phyloP scores from a whole-genome alignment of 2,329 filamentous ascomycete species.

The Penicillium sp. region DNA sequence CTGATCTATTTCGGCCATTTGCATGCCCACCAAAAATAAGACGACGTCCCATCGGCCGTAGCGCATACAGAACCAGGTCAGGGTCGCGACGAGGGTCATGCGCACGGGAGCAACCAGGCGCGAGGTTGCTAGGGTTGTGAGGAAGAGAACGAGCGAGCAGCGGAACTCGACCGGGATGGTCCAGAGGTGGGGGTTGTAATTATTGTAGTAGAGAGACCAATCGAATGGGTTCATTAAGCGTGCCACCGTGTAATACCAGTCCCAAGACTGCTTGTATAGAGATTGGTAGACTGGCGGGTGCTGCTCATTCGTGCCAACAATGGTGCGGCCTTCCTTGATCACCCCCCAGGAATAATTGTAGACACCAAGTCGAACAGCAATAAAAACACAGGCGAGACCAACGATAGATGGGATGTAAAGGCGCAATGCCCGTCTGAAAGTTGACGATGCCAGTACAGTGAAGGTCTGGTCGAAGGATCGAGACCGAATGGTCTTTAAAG shows the following conservation, averaged over 20 bases:
- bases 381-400: constrained; percentile 41
- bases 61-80: constrained; percentile 42
- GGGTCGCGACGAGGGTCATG: constrained; percentile 31
- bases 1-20: constrained; percentile 44
- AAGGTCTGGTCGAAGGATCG: constrained; percentile 42
- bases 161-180: constrained; percentile 49
- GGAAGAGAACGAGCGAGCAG: constrained; percentile 45
- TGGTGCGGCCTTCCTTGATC: constrained; percentile 37
- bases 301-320: constrained; percentile 44
- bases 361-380: constrained; percentile 44
- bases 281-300: constrained; percentile 40
- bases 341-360: constrained; percentile 41
- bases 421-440: constrained; percentile 45
- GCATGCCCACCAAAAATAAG: constrained; percentile 43
- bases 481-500: constrained; percentile 40
- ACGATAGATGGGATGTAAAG: constrained; percentile 45
- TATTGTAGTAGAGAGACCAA: constrained; percentile 42
- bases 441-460: constrained; percentile 41
- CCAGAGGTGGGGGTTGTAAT: constrained; percentile 50
- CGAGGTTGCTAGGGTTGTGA: constrained; percentile 42
- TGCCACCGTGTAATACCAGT: constrained; percentile 36
- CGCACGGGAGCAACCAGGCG: constrained; percentile 36
- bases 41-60: constrained; percentile 47
- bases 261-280: constrained; percentile 36
- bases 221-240: constrained; percentile 41